phyloP scores from a whole-genome alignment of 352 stramenopile species.

The Peronospora destructor region DNA sequence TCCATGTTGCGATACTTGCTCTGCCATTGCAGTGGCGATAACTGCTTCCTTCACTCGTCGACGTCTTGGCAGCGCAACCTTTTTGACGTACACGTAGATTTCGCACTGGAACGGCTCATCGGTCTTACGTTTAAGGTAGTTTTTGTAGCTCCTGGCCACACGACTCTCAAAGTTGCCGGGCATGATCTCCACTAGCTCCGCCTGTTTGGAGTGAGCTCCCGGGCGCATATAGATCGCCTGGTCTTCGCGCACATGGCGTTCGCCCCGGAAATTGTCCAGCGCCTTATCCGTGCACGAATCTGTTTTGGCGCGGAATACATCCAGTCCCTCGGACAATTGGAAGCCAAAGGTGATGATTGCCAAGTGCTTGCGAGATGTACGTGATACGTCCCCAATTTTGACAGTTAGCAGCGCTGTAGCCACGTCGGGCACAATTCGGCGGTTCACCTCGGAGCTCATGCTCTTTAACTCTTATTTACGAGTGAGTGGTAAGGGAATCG shows the following conservation, averaged over 20 bases:
- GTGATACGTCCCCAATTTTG: conserved; percentile 66
- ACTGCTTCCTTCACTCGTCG: conserved; percentile 14
- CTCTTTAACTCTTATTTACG: conserved; percentile 12
- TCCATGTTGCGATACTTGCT: conserved; percentile 4
- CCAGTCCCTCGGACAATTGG: conserved; percentile 60
- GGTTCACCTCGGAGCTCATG: conserved; percentile 18
- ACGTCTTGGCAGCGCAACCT: conserved; percentile 28
- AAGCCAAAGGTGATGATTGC: conserved; percentile 57
- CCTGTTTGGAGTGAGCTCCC: conserved; percentile 70
- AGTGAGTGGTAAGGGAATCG: neutral
- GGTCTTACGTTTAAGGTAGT: conserved; percentile 70
- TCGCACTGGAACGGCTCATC: conserved; percentile 58
- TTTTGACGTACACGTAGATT: conserved; percentile 68
- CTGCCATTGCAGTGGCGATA: neutral
- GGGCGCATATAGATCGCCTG: conserved; percentile 69
- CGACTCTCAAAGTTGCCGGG: conserved; percentile 61
- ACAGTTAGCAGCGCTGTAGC: conserved; percentile 59
- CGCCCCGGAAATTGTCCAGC: conserved; percentile 34
- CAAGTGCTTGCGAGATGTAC: conserved; percentile 67
- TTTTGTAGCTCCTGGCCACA: conserved; percentile 64
- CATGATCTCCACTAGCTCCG: conserved; percentile 65
- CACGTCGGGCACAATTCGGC: conserved; percentile 44
- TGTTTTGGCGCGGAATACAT: conserved; percentile 64
- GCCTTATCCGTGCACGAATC: conserved; percentile 51
- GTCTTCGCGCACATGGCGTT: conserved; percentile 56